phyloP scores from a whole-genome alignment of 257 asterid genomes.

The Ophiorrhiza pumila region DNA sequence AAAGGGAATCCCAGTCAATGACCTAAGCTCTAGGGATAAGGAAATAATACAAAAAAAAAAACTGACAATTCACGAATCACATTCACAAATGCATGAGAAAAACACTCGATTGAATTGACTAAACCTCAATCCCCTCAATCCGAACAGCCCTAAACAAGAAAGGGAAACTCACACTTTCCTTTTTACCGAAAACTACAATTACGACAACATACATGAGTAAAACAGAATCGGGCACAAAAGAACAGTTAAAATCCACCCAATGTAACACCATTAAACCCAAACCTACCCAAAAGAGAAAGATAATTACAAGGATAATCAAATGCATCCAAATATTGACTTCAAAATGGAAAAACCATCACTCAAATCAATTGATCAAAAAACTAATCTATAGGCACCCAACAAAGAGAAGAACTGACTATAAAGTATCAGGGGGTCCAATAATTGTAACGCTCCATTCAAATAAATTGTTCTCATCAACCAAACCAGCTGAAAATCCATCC shows the following conservation, averaged over 20 bases:
- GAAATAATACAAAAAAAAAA: not conserved
- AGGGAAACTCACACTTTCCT: not conserved
- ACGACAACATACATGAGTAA: not conserved
- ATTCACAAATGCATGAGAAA: not conserved
- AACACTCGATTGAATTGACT: not conserved
- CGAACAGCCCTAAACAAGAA: not conserved
- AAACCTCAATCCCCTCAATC: not conserved
- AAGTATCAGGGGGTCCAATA: conserved; percentile 95
- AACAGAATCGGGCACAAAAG: not conserved
- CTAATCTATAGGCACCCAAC: conserved; percentile 1
- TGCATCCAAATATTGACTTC: not conserved
- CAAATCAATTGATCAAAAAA: not conserved
- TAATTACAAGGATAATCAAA: not conserved
- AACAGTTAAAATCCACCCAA: conserved; percentile 1
- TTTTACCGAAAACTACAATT: not conserved
- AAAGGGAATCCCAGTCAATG: not conserved
- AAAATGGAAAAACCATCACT: not conserved
- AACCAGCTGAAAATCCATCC: conserved; percentile 97
- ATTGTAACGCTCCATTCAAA: conserved; percentile 97
- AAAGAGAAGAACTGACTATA: conserved; percentile 57
- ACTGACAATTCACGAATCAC: not conserved
- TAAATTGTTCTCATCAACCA: conserved; percentile 73
- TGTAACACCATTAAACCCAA: conserved; percentile 13
- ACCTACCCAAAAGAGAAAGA: not conserved
- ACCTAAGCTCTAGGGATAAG: not conserved